Conservation (phyloP, 352 stramenopile genomes). For the Globisporangium paroecandrum region DNA sequence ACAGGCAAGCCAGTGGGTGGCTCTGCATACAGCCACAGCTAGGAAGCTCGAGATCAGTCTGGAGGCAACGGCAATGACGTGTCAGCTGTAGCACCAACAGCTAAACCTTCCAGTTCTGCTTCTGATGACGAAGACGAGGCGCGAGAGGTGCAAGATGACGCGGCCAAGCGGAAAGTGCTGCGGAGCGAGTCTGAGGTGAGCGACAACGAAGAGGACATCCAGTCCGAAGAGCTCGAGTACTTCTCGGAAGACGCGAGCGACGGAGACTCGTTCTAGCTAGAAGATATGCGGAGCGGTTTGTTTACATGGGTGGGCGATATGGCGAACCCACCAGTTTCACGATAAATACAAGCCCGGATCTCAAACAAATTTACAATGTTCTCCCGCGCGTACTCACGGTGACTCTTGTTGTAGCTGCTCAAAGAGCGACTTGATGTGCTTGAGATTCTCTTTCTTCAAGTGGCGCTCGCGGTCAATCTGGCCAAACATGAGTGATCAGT, state of each 20-base stretch:
- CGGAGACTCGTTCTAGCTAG: constrained; percentile 73
- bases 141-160: constrained; percentile 24
- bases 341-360: background rate
- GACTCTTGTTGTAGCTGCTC: constrained; percentile 63
- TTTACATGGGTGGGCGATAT: background rate
- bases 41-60: background rate
- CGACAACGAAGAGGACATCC: constrained; percentile 59
- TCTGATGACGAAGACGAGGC: constrained; percentile 7
- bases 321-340: too few relatives aligned
- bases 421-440: constrained; percentile 75
- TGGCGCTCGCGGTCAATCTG: constrained; percentile 70
- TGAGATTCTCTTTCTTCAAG: constrained; percentile 63
- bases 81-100: background rate
- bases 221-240: constrained; percentile 80
- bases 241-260: constrained; percentile 80
- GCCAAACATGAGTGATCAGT: background rate
- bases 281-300: background rate
- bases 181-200: constrained; percentile 46
- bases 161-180: constrained; percentile 38
- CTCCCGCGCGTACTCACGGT: constrained; percentile 18
- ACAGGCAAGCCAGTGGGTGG: background rate
- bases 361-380: background rate
- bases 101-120: background rate
- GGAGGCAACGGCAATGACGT: background rate
- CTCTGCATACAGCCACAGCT: background rate